phyloP scores from a whole-genome alignment of 305 asterid genomes.

The Andrographis paniculata region DNA sequence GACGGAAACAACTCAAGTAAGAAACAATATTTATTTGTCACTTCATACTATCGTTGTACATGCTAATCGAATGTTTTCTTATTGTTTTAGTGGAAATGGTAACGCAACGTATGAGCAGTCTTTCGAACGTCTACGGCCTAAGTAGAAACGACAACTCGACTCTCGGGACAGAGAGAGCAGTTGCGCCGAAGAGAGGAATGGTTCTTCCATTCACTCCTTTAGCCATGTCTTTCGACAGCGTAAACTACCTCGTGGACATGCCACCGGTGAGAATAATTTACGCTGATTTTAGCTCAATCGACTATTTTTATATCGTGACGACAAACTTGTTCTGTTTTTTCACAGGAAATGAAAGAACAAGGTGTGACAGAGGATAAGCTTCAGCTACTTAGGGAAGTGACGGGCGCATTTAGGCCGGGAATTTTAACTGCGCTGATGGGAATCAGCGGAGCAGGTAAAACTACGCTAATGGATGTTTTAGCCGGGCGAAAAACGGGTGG shows the following conservation, averaged over 20 bases:
- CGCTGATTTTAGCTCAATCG: neutral
- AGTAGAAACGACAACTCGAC: slow-evolving; percentile 31
- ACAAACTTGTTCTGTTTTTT: slow-evolving; percentile 8
- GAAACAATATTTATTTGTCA: neutral
- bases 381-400: slow-evolving; percentile 64
- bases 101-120: slow-evolving; percentile 49
- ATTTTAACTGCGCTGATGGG: slow-evolving; percentile 91
- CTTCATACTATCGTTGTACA: neutral
- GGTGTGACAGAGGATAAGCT: slow-evolving; percentile 73
- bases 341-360: slow-evolving; percentile 83
- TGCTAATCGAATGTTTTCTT: slow-evolving; percentile 8
- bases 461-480: slow-evolving; percentile 87
- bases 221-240: slow-evolving; percentile 73
- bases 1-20: slow-evolving; percentile 61
- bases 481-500: slow-evolving; percentile 92
- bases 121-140: slow-evolving; percentile 20
- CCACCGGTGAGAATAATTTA: slow-evolving; percentile 58
- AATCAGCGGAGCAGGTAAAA: slow-evolving; percentile 92
- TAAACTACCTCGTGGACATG: slow-evolving; percentile 88
- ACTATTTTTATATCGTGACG: no score
- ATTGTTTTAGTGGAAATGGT: slow-evolving; percentile 44
- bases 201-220: slow-evolving; percentile 89
- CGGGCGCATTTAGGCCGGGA: slow-evolving; percentile 90
- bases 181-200: slow-evolving; percentile 80
- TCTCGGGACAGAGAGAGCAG: slow-evolving; percentile 33